phyloP scores from a whole-genome alignment of 2,329 filamentous ascomycete genomes.

The Pseudogymnoascus sp. region DNA sequence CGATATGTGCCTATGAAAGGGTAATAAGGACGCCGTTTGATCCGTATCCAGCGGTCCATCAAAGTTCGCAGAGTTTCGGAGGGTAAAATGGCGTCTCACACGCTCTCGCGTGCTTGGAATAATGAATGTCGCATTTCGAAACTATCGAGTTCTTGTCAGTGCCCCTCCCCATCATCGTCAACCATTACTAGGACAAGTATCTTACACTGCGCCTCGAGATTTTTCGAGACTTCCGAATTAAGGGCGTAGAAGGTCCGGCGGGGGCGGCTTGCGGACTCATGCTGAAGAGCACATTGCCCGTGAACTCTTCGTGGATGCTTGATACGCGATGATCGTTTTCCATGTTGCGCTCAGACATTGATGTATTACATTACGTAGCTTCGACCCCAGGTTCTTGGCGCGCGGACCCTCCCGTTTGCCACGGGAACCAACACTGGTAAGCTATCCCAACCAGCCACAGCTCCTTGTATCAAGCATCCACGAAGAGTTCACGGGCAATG shows the following conservation, averaged over 20 bases:
- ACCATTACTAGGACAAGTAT: slow-evolving; percentile 10
- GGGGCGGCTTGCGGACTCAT: slow-evolving; percentile 26
- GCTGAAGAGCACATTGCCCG: slow-evolving; percentile 11
- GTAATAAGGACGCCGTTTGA: slow-evolving; percentile 13
- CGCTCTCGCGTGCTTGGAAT: slow-evolving; percentile 80
- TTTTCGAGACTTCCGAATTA: slow-evolving; percentile 17
- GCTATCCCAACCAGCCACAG: neutral
- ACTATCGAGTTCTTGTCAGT: slow-evolving; percentile 32
- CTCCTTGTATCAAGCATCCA: too few species aligned
- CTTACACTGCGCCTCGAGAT: slow-evolving; percentile 22
- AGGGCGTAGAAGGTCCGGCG: slow-evolving; percentile 20
- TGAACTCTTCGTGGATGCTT: neutral
- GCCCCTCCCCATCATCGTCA: slow-evolving; percentile 29
- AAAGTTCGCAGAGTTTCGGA: slow-evolving; percentile 46
- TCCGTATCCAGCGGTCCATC: slow-evolving; percentile 15
- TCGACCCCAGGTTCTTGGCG: slow-evolving; percentile 6
- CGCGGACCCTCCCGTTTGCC: neutral
- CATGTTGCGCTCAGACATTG: neutral
- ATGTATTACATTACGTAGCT: neutral
- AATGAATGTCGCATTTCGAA: slow-evolving; percentile 80
- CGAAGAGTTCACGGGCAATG: too few species aligned
- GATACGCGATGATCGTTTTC: neutral
- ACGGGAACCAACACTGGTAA: neutral
- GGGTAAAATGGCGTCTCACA: slow-evolving; percentile 68
- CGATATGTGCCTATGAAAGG: slow-evolving; percentile 17